These are phyloP conservation scores for Eucalyptus erythrocorys DNA, from an alignment of 345 rosid genomes.

Conservation along the genomic window DNA sequence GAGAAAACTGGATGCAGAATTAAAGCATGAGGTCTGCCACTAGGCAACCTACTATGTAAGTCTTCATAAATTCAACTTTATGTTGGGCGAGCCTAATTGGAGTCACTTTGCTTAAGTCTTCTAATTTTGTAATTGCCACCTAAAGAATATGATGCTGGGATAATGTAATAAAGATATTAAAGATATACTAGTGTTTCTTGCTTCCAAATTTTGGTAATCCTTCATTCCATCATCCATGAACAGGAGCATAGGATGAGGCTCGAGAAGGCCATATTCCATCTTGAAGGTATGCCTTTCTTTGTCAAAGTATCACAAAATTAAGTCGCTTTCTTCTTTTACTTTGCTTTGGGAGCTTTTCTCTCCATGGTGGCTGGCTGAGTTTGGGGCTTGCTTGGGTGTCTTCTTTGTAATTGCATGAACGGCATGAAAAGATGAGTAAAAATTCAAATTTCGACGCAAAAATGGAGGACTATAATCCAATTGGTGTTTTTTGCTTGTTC, in stretches of 20 bases:
- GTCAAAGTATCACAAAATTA: no score
- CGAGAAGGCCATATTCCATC: slow-evolving; percentile 91
- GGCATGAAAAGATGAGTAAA: no score
- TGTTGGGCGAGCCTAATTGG: background rate
- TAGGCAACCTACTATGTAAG: slow-evolving; percentile 99
- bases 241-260: slow-evolving; percentile 87
- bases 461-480: no score
- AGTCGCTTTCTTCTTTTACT: no score
- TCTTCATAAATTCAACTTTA: background rate
- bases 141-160: background rate
- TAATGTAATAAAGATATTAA: background rate
- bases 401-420: no score
- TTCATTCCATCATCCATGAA: background rate
- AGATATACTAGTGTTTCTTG: background rate
- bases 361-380: no score
- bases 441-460: no score
- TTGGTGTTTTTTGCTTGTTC: no score
- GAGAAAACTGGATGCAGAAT: slow-evolving; percentile 82
- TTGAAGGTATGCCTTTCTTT: no score
- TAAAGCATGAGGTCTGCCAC: slow-evolving; percentile 87
- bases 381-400: no score
- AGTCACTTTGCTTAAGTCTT: background rate
- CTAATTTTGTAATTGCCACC: background rate
- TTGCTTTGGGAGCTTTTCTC: no score
- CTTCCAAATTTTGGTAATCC: background rate